Evolutionary conservation across 371 early-diverging fungal species (phyloP), one percentile per base, ranked within the genome.

Genomic region (Apophysomyces sp.): DNA sequence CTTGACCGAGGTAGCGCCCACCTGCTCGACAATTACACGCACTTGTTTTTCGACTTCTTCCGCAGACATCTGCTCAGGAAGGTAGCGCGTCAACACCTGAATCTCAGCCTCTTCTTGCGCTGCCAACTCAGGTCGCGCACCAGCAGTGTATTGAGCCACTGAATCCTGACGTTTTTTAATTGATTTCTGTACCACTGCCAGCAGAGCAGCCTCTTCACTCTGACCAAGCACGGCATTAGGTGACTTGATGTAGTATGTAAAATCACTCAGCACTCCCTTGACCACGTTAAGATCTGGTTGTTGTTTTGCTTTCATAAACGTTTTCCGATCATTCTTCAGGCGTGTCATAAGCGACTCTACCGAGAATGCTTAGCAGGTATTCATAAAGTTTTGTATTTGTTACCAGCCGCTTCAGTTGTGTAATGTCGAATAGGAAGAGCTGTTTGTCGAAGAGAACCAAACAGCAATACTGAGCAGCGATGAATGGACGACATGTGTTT

Each of bases 91-190:
- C 44, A 93, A 70, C n/a, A 92, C 76, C 5, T 65, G 71, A 15
- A 89, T 62, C 69, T 91, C 92, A 11, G 58, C 68, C 29, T 72
- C 55, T 61, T 94, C 94, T 18, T 80, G 77, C 2, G 66, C 78
- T 0, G 86, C 91, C 30, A 92, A 75, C 39, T 93, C 92, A 13
- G 77, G 72, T 34, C 93, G 75, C 4, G 82, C 84, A 12, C 88
- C 92, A 11, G 72, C 70, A 26, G 66, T 64, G 67, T 83, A 94
- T 55, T 79, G 80, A 37, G 58, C 32, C 28, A 90, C 78, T 13
- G 93, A 88, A 28, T 94, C 94, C 57, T 86, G 76, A 13, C 92
- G 85, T 40, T 79, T 81, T 72, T 90, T 90, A 55, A 92, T 86
- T 15, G 89, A 84, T 34, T 86, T 83, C 66, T 89, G 92, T 32